Conservation (phyloP, 805 yeast genomes). For the Candida ovalis region DNA sequence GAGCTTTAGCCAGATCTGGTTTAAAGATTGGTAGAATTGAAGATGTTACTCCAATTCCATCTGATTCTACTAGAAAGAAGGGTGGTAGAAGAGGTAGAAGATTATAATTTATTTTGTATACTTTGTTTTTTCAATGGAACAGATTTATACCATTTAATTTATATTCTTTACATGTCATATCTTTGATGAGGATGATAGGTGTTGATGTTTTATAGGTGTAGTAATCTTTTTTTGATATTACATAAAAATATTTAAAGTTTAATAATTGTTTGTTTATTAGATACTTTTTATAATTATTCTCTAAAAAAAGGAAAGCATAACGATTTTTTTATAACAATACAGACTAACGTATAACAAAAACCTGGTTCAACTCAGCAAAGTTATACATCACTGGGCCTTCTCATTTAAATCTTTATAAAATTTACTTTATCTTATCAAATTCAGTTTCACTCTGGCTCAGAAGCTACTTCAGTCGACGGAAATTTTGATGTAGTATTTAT, state of each 20-base stretch:
- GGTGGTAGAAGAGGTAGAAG: slow-evolving; percentile 99
- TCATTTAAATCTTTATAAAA: too few species aligned
- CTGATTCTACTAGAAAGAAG: slow-evolving; percentile 99
- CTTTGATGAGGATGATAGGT: background rate
- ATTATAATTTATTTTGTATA: slow-evolving; percentile 40
- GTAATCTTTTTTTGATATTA: slow-evolving; percentile 5
- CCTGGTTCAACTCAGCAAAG: too few species aligned
- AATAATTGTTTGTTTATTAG: slow-evolving; percentile 10
- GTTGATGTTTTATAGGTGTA: slow-evolving; percentile 10
- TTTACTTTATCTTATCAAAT: too few species aligned
- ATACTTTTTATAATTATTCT: slow-evolving; percentile 3
- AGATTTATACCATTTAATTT: background rate
- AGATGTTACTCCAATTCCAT: slow-evolving; percentile 99
- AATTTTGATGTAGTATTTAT: too few species aligned
- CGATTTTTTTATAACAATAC: slow-evolving; percentile 5
- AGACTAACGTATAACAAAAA: too few species aligned
- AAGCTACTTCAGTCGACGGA: too few species aligned
- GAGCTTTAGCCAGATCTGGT: slow-evolving; percentile 99
- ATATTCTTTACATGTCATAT: background rate
- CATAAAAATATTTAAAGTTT: slow-evolving; percentile 11
- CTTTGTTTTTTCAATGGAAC: background rate
- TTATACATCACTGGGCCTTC: too few species aligned
- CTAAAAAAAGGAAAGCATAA: slow-evolving; percentile 10
- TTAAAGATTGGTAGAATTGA: slow-evolving; percentile 99
- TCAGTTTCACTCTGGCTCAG: too few species aligned